phyloP scores from a whole-genome alignment of 208 protist species.

The Acanthamoeba sp. region DNA sequence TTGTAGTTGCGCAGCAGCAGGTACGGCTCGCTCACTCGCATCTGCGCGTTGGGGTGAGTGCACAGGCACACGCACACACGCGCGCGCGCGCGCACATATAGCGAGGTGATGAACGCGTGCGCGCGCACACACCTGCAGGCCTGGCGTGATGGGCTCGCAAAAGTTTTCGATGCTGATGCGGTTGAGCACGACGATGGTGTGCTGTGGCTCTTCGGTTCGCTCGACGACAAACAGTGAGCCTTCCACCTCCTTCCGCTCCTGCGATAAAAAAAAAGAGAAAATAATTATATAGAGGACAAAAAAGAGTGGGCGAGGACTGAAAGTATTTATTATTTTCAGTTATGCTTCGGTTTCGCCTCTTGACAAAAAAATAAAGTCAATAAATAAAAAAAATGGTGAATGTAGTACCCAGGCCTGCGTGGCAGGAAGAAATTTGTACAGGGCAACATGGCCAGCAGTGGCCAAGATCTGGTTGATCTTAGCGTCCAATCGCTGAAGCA shows the following conservation, averaged over 20 bases:
- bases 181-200: slow-evolving; percentile 62
- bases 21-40: slow-evolving; percentile 21
- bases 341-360: too few relatives aligned
- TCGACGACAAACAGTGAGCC: slow-evolving; percentile 35
- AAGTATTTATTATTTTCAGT: too few relatives aligned
- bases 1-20: slow-evolving; percentile 28
- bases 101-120: background rate
- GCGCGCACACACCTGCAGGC: background rate
- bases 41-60: background rate
- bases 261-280: slow-evolving; percentile 27
- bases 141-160: background rate
- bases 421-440: slow-evolving; percentile 16
- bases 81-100: background rate
- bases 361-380: background rate
- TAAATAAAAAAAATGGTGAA: background rate
- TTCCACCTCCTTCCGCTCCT: slow-evolving; percentile 53
- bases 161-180: slow-evolving; percentile 35
- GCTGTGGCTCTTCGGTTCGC: background rate
- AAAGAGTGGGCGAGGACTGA: too few relatives aligned
- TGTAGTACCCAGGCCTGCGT: slow-evolving; percentile 39
- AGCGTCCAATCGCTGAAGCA: slow-evolving; percentile 28
- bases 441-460: slow-evolving; percentile 34
- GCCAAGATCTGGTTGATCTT: slow-evolving; percentile 21
- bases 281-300: background rate
- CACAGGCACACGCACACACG: background rate